Percentiles rank a stretch among this genome's conserved stretches.
phyloP scores from a whole-genome alignment of 1,139 yeast genomes.

The Debaryomycetaceae sp. region DNA sequence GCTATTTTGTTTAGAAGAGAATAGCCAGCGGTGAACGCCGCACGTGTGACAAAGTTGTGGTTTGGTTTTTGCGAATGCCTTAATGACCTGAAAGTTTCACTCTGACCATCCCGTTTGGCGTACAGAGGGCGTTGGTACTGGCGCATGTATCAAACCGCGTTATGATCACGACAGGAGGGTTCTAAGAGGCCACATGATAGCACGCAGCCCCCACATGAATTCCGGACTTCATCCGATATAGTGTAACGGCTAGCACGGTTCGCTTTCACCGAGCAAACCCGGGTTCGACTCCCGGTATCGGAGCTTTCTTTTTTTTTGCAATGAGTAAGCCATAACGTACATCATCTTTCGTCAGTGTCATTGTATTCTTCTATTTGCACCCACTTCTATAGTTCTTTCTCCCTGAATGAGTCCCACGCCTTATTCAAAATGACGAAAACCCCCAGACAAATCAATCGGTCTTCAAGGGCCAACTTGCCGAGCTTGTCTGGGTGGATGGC shows the following conservation, averaged over 20 bases:
- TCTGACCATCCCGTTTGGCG: too few species aligned
- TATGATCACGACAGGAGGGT: too few species aligned
- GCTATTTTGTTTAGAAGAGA: too few species aligned
- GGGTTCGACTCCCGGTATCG: constrained; percentile 84
- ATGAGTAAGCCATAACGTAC: too few species aligned
- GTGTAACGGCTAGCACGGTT: constrained; percentile 83
- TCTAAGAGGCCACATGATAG: too few species aligned
- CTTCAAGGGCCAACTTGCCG: constrained; percentile 53
- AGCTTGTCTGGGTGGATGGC: constrained; percentile 93
- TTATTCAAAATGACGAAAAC: constrained; percentile 79
- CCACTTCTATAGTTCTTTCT: constrained; percentile 9
- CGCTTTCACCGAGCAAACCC: constrained; percentile 81
- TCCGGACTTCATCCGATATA: constrained; percentile 53
- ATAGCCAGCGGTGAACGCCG: too few species aligned
- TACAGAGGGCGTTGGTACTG: too few species aligned
- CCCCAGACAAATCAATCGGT: constrained; percentile 79
- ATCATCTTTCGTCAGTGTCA: constrained; percentile 1
- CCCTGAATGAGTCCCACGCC: constrained; percentile 88
- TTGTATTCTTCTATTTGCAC: not conserved
- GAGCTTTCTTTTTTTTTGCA: constrained; percentile 19
- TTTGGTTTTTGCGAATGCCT: constrained; percentile 1
- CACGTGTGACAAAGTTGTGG: too few species aligned
- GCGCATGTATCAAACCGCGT: too few species aligned
- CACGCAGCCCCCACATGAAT: too few species aligned
- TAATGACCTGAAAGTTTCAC: not conserved